Percentiles rank a stretch among this genome's conserved stretches.
Conservation (phyloP, 257 asterid genomes). For the Solanum pinnatisectum region DNA sequence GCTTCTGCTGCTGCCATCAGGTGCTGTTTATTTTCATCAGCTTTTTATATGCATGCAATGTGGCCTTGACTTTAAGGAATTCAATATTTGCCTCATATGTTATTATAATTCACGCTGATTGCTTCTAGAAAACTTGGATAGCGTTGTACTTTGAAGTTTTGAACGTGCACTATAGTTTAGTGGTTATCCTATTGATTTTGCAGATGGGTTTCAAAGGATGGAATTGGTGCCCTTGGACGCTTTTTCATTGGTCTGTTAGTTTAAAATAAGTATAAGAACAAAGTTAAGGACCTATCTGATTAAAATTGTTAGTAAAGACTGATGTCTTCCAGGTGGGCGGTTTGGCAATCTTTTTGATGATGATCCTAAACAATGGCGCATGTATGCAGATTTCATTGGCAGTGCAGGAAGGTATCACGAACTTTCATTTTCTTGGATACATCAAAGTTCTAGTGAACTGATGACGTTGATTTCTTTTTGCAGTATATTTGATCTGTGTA, state of each 20-base stretch:
- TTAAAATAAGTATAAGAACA: neutral
- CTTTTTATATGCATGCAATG: neutral
- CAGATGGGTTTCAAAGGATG: constrained; percentile 98
- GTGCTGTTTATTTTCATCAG: constrained; percentile 14
- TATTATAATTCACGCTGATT: neutral
- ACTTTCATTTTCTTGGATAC: neutral
- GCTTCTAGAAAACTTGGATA: neutral
- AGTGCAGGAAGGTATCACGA: constrained; percentile 71
- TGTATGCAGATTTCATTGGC: constrained; percentile 95
- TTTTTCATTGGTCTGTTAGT: constrained; percentile 65
- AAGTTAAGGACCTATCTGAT: neutral
- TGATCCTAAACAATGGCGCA: constrained; percentile 98
- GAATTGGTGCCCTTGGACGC: constrained; percentile 98
- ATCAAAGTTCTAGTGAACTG: neutral
- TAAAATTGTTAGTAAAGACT: neutral
- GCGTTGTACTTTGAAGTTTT: neutral
- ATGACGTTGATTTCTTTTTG: constrained; percentile 1
- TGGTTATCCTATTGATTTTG: constrained; percentile 9
- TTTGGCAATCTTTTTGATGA: constrained; percentile 92
- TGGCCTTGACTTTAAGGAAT: neutral
- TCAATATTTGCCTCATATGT: neutral
- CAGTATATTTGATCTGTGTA: constrained; percentile 95
- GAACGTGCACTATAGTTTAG: neutral
- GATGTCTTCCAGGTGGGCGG: constrained; percentile 65
- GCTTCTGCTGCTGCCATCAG: constrained; percentile 81